Evolutionary conservation across 2,329 filamentous ascomycete genomes (phyloP).

Genomic region (Fusarium robinianum): DNA sequence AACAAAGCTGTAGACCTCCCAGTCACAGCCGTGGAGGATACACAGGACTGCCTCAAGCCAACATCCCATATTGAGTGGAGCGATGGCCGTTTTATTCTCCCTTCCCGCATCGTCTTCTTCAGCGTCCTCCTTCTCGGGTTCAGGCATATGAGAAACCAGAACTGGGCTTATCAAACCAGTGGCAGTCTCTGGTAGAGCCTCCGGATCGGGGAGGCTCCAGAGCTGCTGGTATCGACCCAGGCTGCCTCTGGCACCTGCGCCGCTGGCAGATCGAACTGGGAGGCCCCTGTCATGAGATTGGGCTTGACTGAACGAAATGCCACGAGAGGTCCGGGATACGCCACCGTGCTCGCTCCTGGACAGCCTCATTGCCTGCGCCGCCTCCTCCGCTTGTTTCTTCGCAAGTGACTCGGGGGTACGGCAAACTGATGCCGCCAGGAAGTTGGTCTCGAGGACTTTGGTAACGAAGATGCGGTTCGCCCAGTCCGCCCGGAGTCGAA

Average conservation of each 20-base stretch:
- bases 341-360: slow-evolving; percentile 51
- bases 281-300: slow-evolving; percentile 49
- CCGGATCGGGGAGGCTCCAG: slow-evolving; percentile 62
- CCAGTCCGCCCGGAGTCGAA: slow-evolving; percentile 82
- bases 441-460: slow-evolving; percentile 70
- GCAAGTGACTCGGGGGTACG: slow-evolving; percentile 61
- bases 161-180: slow-evolving; percentile 55
- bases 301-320: slow-evolving; percentile 56
- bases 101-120: slow-evolving; percentile 20
- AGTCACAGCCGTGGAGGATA: slow-evolving; percentile 77
- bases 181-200: slow-evolving; percentile 56
- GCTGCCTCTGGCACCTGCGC: slow-evolving; percentile 42
- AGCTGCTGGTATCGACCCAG: slow-evolving; percentile 52
- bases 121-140: slow-evolving; percentile 15
- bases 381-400: slow-evolving; percentile 57
- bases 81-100: slow-evolving; percentile 38
- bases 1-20: slow-evolving; percentile 92
- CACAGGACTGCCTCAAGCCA: slow-evolving; percentile 80
- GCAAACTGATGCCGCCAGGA: slow-evolving; percentile 72
- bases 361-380: slow-evolving; percentile 49
- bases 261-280: slow-evolving; percentile 49
- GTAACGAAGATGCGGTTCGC: slow-evolving; percentile 76
- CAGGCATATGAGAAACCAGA: slow-evolving; percentile 49
- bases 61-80: slow-evolving; percentile 60
- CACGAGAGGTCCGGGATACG: slow-evolving; percentile 50